Evolutionary conservation across 179 eudicot species (phyloP), one percentile per base, ranked within the genome.

Genomic region (Sideroxylon spinosum): DNA sequence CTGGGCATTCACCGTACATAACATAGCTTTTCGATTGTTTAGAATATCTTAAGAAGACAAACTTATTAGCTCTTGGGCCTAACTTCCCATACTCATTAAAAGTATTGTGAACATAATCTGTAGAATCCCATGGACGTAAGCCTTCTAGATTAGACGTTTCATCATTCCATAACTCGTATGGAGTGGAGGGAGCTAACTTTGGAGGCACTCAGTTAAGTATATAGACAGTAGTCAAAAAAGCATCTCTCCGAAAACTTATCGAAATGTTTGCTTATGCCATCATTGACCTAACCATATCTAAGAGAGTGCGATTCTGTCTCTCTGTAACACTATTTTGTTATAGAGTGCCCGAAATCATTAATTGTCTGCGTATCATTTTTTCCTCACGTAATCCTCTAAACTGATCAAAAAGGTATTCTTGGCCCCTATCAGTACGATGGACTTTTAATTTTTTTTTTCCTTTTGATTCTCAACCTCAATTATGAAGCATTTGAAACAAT

Each of bases 211-310:
- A 25, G 23, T 60, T 46, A 67, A 37, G 20, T 5, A 32, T 16
- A 14, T 37, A 44, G 52, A 25, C 25, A 37, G 1, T 7, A 14
- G 52, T 44, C 26, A 37, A 7, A 7, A 68, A 0, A n/a, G 23
- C 11, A 68, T 68, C 7, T 17, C 52, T 22, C 50, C 2, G 44
- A 0, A 32, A 44, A 44, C 72, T 68, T 32, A 44, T 32, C 5
- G 44, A 6, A 6, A 37, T 0, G 4, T 37, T 37, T 37, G 44
- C 44, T 37, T 37, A 6, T 37, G 50, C 50, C 71, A 67, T 17
- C 71, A 67, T 32, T 20, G 25, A 19, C 55, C 53, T 44, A 68
- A 68, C 72, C 52, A 37, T 68, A 9, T 68, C 55, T 17, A 68
- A 3, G 2, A 68, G 23, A 32, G 72, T 37, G 5, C 4, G 44